Evolutionary conservation across 768 basidiomycete species (phyloP).

Genomic region (Kwoniella europaea): DNA sequence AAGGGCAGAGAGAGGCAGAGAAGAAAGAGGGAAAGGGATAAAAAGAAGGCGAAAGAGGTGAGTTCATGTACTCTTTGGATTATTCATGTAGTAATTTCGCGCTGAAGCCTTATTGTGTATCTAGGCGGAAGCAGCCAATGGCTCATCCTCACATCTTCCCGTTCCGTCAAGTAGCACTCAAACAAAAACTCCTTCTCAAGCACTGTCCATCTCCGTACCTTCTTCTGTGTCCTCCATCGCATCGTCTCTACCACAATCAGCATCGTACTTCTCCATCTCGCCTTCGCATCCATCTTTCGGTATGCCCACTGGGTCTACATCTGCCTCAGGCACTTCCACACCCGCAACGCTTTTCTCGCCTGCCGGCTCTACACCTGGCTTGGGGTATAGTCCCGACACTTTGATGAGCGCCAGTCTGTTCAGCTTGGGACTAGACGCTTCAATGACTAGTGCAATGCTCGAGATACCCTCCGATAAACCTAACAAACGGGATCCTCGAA

Average conservation of each 20-base stretch:
- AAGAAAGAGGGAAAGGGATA: conserved; percentile 44
- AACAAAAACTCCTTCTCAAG: conserved; percentile 11
- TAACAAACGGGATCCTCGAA: not conserved
- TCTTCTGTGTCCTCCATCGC: conserved; percentile 34
- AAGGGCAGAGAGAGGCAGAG: conserved; percentile 48
- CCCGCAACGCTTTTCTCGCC: conserved; percentile 40
- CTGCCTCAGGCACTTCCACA: conserved; percentile 41
- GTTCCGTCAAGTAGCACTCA: conserved; percentile 20
- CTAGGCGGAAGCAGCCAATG: not conserved
- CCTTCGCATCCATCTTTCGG: conserved; percentile 18
- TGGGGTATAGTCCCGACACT: conserved; percentile 21
- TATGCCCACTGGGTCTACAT: conserved; percentile 28
- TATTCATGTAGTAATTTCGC: no score
- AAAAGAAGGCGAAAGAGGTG: conserved; percentile 40
- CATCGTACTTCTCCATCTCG: conserved; percentile 33
- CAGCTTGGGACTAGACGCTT: conserved; percentile 10
- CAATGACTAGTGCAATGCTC: conserved; percentile 1
- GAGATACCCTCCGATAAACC: conserved; percentile 8
- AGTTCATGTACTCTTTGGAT: conserved; percentile 1
- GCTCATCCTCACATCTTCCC: conserved; percentile 20
- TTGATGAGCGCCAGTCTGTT: conserved; percentile 10
- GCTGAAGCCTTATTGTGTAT: no score
- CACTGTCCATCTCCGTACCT: conserved; percentile 26
- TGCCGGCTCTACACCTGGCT: conserved; percentile 23
- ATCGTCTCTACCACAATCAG: conserved; percentile 31